These are phyloP conservation scores for Fusarium gaditjirri DNA, from an alignment of 2,329 filamentous ascomycete species.

Conservation along the genomic window DNA sequence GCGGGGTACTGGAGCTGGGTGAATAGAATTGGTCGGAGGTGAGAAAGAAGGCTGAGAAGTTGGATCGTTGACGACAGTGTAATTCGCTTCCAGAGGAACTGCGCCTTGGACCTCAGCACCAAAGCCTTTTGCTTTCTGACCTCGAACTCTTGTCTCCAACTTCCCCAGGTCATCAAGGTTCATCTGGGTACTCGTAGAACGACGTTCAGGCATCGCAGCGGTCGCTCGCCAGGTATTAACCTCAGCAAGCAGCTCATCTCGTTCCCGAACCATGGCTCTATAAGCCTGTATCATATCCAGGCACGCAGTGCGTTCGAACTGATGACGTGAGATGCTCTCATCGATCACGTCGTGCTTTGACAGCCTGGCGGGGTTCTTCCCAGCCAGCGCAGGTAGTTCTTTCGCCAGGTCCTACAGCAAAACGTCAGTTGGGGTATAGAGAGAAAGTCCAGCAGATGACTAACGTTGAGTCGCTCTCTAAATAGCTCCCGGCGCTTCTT, in stretches of 20 bases:
- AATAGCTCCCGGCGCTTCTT: constrained; percentile 55
- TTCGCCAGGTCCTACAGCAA: constrained; percentile 50
- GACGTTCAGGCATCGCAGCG: constrained; percentile 18
- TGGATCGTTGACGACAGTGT: background rate
- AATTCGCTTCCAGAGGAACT: background rate
- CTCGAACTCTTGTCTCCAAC: background rate
- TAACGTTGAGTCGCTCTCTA: constrained; percentile 48
- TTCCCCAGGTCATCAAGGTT: background rate
- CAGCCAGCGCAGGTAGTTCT: constrained; percentile 48
- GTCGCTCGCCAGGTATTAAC: constrained; percentile 36
- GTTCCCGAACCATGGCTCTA: constrained; percentile 37
- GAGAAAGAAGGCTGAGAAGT: background rate
- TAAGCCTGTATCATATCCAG: constrained; percentile 33
- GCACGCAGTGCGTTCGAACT: constrained; percentile 36
- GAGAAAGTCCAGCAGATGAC: no score
- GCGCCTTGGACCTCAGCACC: background rate
- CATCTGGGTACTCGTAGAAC: background rate
- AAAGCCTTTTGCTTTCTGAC: background rate
- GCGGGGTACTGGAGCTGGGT: background rate
- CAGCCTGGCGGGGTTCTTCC: constrained; percentile 50
- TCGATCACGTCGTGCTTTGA: constrained; percentile 55
- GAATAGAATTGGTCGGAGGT: background rate
- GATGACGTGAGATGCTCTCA: constrained; percentile 49
- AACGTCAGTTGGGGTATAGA: background rate
- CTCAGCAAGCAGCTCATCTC: constrained; percentile 45